Base-by-base conservation (phyloP, 805 yeast species). In the Allodekkera sacchari region DNA sequence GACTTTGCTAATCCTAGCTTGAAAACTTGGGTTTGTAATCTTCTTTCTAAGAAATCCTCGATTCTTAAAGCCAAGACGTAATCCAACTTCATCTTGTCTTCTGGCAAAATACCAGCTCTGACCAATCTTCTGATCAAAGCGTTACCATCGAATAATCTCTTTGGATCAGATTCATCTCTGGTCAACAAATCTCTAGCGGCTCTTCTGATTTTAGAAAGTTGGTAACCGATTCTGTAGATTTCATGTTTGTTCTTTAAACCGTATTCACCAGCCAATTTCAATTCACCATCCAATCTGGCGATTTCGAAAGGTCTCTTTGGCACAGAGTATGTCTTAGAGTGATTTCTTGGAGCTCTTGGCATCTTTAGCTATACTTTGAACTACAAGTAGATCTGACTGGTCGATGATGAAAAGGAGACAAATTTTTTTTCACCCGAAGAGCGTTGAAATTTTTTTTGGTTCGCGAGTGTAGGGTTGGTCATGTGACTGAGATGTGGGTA, bases 221-320 rank as follows among this genome's bases (percentile, higher is more conserved):
- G 97, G 80, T 83, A 84, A 68, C 94, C 94, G 67, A 92, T 88
- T 83, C 98, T 87, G 94, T 92, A 92, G 69, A 92, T 85, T 75
- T 92, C 98, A 68, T 94, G 84, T 89, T 92, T 92, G 96, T 92
- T 92, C 77, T 87, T 89, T 66, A 92, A 82, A 80, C 98, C 98
- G 83, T 72, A 88, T 73, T 92, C 97, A 78, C 98, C 98, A 63
- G 94, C 96, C 64, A 92, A 83, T 75, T 92, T 89, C 69, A 92
- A 83, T 75, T 92, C 98, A 66, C 95, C 85, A 61, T 92, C 98
- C 69, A 92, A 80, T 81, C 98, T 95, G 68, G 96, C 94, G 54
- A 94, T 83, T 76, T 92, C 99, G 78, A 83, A 92, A 51, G 97
- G 96, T 70, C 94, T 85, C 81, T 84, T 87, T 76, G 99, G 99